A percentile compares a stretch with the other conserved stretches of the same genome.
phyloP scores from a whole-genome alignment of 129 eudicot species.

The Helianthus annuus region DNA sequence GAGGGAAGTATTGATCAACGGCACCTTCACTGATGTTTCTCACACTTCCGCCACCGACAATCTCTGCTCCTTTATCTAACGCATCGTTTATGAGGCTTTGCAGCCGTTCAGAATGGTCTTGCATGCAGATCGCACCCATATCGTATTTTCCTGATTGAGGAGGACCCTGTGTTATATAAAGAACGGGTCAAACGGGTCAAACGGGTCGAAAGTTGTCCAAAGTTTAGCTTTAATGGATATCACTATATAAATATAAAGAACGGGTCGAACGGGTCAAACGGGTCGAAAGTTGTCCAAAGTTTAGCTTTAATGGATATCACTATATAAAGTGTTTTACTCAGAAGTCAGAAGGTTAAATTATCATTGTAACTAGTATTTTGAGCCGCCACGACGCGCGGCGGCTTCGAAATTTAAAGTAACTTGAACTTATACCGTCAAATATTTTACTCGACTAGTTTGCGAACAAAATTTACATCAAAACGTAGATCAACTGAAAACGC shows the following conservation, averaged over 20 bases:
- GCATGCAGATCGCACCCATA: constrained; percentile 99
- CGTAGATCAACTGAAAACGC: too few relatives aligned
- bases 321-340: background rate
- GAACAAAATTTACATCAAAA: too few relatives aligned
- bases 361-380: background rate
- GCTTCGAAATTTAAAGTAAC: too few relatives aligned
- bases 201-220: background rate
- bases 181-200: background rate
- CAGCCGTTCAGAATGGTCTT: constrained; percentile 95
- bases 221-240: background rate
- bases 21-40: constrained; percentile 95
- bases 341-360: background rate
- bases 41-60: constrained; percentile 84
- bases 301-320: background rate
- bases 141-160: constrained; percentile 88
- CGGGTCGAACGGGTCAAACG: background rate
- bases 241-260: background rate
- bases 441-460: too few relatives aligned
- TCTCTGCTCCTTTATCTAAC: constrained; percentile 91
- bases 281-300: constrained; percentile 7
- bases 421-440: too few relatives aligned
- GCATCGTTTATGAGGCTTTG: constrained; percentile 92
- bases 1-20: constrained; percentile 97
- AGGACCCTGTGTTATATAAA: constrained; percentile 68
- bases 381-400: too few relatives aligned